Conservation (phyloP, 164 flowering plant genomes). For the Magnolia kwangsiensis region DNA sequence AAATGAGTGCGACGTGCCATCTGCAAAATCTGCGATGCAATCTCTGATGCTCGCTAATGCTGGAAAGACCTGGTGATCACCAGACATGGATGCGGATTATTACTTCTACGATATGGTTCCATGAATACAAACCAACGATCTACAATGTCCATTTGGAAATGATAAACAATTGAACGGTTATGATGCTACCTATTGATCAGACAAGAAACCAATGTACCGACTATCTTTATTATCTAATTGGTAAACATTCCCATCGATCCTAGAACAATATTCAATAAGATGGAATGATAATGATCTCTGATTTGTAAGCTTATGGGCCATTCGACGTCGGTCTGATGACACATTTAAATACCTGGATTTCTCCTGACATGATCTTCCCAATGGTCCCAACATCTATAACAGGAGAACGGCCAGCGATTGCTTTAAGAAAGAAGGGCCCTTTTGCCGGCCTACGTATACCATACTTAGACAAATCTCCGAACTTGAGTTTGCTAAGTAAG, state of each 20-base stretch:
- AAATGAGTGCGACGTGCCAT: not conserved
- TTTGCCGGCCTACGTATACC: conserved; percentile 35
- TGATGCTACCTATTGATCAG: too few species aligned
- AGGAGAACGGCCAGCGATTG: conserved; percentile 29
- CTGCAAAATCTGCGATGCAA: not conserved
- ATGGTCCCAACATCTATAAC: conserved; percentile 40
- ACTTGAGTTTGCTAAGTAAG: conserved; percentile 22
- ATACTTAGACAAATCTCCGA: conserved; percentile 33
- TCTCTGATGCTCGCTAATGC: not conserved
- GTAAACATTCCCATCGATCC: too few species aligned
- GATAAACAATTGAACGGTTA: too few species aligned
- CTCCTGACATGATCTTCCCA: conserved; percentile 29
- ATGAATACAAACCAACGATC: too few species aligned
- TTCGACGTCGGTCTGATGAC: not conserved
- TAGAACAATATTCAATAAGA: too few species aligned
- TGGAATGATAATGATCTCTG: too few species aligned
- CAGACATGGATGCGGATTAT: not conserved
- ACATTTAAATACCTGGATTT: conserved; percentile 30
- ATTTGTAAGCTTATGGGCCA: too few species aligned
- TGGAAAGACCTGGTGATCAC: conserved; percentile 1
- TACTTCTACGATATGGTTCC: too few species aligned
- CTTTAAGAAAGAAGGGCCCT: conserved; percentile 39
- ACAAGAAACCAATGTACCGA: too few species aligned
- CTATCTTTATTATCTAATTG: too few species aligned
- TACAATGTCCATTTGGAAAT: too few species aligned